Evolutionary conservation across 2,329 filamentous ascomycete genomes (phyloP).

Genomic region (Xylariales sp.): DNA sequence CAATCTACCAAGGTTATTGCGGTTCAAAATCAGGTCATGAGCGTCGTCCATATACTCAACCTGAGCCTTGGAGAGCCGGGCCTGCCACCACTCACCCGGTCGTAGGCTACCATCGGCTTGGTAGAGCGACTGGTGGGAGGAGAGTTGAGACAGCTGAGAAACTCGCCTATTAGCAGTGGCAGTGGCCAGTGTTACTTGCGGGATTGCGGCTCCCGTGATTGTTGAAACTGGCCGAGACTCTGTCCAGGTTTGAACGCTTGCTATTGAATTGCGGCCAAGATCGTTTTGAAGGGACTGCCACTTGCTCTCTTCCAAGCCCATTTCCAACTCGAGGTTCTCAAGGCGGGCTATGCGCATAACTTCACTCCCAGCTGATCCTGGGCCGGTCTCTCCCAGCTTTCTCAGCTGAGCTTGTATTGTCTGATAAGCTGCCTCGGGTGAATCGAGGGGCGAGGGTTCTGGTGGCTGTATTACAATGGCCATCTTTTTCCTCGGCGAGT

Average conservation of each 20-base stretch:
- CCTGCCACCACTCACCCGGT: too few species aligned
- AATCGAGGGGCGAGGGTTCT: constrained; percentile 49
- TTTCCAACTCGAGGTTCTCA: constrained; percentile 57
- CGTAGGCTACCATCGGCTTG: too few species aligned
- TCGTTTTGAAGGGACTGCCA: constrained; percentile 56
- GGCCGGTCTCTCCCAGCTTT: constrained; percentile 38
- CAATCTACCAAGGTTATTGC: constrained; percentile 33
- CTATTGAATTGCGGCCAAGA: constrained; percentile 46
- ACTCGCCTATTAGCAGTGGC: too few species aligned
- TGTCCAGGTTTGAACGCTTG: constrained; percentile 38
- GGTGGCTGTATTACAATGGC: constrained; percentile 39
- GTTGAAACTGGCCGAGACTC: constrained; percentile 29
- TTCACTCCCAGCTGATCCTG: constrained; percentile 30
- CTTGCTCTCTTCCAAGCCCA: constrained; percentile 54
- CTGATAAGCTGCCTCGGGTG: constrained; percentile 43
- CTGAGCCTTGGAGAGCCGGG: constrained; percentile 40
- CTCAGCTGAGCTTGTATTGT: constrained; percentile 49
- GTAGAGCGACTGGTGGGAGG: too few species aligned
- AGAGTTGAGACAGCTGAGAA: too few species aligned
- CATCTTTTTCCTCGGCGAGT: constrained; percentile 33
- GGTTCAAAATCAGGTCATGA: constrained; percentile 29
- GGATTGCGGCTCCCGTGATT: too few species aligned
- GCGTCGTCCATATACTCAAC: constrained; percentile 38
- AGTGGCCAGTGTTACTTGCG: too few species aligned
- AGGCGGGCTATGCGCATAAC: constrained; percentile 44